These are phyloP conservation scores for Bruguiera gymnorhiza DNA, from an alignment of 345 rosid species.

Conservation along the genomic window DNA sequence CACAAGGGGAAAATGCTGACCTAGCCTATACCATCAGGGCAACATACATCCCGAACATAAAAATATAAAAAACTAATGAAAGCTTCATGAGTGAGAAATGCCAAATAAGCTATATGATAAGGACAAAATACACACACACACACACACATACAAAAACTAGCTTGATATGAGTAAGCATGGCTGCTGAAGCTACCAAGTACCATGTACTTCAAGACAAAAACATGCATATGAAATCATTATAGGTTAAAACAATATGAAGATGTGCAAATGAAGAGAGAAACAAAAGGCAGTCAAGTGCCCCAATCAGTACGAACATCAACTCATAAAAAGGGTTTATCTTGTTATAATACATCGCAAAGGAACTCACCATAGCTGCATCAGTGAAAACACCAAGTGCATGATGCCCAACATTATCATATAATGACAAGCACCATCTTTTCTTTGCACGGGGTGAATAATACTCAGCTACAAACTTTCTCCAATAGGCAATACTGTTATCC, in stretches of 20 bases:
- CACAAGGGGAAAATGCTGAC: no score
- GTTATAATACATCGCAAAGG: not conserved
- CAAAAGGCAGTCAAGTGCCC: not conserved
- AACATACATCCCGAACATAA: not conserved
- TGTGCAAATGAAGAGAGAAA: not conserved
- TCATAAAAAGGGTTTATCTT: not conserved
- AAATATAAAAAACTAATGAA: not conserved
- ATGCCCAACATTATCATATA: conserved; percentile 83
- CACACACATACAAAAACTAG: not conserved
- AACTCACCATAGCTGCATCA: conserved; percentile 89
- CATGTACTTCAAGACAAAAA: not conserved
- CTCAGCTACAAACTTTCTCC: conserved; percentile 93
- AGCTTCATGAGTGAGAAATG: not conserved
- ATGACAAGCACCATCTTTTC: conserved; percentile 96
- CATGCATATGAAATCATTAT: conserved; percentile 1
- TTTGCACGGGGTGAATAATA: conserved; percentile 95
- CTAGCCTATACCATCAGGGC: no score
- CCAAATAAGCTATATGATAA: not conserved
- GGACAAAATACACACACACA: not conserved
- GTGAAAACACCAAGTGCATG: conserved; percentile 95
- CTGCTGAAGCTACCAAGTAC: not conserved
- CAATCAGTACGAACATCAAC: not conserved
- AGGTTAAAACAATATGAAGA: not conserved
- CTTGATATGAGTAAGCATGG: not conserved
- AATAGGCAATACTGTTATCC: conserved; percentile 84